Evolutionary conservation across 2,329 filamentous ascomycete genomes (phyloP).

Genomic region (Aspergillus hiratsukae): DNA sequence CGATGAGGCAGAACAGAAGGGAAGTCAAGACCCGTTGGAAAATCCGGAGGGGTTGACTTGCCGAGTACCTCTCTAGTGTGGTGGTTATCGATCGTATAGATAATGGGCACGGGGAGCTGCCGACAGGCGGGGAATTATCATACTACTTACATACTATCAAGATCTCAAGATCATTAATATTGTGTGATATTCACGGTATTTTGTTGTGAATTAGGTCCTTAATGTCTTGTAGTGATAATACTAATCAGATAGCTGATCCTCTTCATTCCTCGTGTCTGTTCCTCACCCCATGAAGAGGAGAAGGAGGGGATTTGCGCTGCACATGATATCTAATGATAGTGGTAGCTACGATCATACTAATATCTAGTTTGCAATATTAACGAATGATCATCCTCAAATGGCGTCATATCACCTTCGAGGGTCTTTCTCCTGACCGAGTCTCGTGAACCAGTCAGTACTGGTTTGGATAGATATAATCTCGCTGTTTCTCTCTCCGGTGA

Average conservation of each 20-base stretch:
- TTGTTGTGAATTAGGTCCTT: too few relatives aligned
- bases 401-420: not conserved
- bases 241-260: not conserved
- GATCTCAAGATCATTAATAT: not conserved
- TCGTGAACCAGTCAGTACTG: not conserved
- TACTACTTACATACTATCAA: not conserved
- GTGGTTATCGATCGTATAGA: not conserved
- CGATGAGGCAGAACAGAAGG: conserved; percentile 3
- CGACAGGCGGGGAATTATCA: conserved; percentile 4
- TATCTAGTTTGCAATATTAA: not conserved
- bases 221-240: not conserved
- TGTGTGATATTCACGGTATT: not conserved
- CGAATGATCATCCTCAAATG: not conserved
- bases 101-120: conserved; percentile 5
- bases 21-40: conserved; percentile 6
- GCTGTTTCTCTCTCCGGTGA: not conserved
- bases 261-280: not conserved
- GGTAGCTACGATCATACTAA: not conserved
- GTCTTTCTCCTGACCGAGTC: not conserved
- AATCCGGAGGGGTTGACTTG: conserved; percentile 21
- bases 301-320: not conserved
- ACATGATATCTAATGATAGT: not conserved
- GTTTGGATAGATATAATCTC: not conserved
- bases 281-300: not conserved
- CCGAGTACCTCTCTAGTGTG: too few relatives aligned